These are phyloP conservation scores for Candida glaebosa DNA, from an alignment of 805 yeast species.

Conservation along the genomic window DNA sequence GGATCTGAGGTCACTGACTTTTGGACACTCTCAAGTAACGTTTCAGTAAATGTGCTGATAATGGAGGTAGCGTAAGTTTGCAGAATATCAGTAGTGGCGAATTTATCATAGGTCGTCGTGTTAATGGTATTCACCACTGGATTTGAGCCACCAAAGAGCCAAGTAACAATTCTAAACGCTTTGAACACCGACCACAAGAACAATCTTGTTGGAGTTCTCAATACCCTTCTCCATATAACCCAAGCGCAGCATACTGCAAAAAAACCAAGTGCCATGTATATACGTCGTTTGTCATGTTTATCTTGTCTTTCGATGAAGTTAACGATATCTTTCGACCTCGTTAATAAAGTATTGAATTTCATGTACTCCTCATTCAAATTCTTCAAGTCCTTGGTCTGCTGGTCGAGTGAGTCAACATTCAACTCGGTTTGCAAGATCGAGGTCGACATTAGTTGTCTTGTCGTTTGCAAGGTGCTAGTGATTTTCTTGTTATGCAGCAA, in stretches of 20 bases:
- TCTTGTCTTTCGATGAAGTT: constrained; percentile 52
- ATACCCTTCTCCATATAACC: constrained; percentile 49
- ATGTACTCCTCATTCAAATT: constrained; percentile 39
- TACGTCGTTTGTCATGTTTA: constrained; percentile 44
- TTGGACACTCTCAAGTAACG: neutral
- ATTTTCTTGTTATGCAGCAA: constrained; percentile 45
- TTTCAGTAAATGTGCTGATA: neutral
- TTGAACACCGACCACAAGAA: constrained; percentile 46
- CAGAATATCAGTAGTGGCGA: neutral
- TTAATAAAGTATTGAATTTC: constrained; percentile 38
- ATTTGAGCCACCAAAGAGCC: constrained; percentile 13
- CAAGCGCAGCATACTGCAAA: constrained; percentile 44
- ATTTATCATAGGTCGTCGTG: neutral
- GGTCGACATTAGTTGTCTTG: constrained; percentile 46
- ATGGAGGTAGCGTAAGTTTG: neutral
- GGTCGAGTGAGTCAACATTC: constrained; percentile 45
- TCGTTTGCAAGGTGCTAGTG: constrained; percentile 44
- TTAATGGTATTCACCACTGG: neutral
- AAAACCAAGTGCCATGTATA: constrained; percentile 46
- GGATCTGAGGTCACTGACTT: neutral
- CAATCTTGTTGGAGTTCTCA: constrained; percentile 41
- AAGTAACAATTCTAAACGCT: constrained; percentile 23
- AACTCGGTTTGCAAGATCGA: constrained; percentile 50
- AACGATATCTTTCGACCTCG: constrained; percentile 44
- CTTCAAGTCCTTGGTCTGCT: constrained; percentile 41